phyloP scores from a whole-genome alignment of 1,284 basidiomycete genomes.

The Athelia sp. region DNA sequence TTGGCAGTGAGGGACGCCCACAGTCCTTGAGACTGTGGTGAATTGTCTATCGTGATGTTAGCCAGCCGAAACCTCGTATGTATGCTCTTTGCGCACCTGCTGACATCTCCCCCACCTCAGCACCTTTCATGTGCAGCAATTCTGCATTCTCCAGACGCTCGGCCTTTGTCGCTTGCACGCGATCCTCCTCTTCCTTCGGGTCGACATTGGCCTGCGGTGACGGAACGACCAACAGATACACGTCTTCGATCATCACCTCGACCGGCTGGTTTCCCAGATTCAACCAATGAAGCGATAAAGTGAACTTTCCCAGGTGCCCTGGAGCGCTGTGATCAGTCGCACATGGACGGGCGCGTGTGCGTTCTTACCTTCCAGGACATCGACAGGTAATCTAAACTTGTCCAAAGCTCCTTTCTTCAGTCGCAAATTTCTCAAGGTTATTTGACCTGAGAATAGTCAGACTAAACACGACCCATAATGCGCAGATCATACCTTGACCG shows the following conservation, averaged over 20 bases:
- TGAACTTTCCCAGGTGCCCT: conserved; percentile 93
- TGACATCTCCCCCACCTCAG: conserved; percentile 45
- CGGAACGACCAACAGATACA: conserved; percentile 91
- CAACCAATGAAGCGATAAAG: conserved; percentile 93
- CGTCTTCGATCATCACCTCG: conserved; percentile 89
- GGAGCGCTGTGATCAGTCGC: conserved; percentile 1
- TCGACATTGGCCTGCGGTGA: conserved; percentile 71
- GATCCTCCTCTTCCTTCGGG: conserved; percentile 80
- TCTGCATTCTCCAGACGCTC: conserved; percentile 91
- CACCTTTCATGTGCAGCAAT: conserved; percentile 71
- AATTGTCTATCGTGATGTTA: conserved; percentile 40
- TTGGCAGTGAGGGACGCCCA: conserved; percentile 85
- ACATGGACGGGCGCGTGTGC: conserved; percentile 7
- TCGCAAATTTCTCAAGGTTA: conserved; percentile 78
- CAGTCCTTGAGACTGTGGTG: conserved; percentile 77
- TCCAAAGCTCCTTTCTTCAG: conserved; percentile 95
- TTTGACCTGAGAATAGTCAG: conserved; percentile 53
- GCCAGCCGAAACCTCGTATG: conserved; percentile 4
- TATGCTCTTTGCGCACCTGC: conserved; percentile 32
- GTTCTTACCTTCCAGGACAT: conserved; percentile 84
- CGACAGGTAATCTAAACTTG: conserved; percentile 93
- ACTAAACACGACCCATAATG: neutral
- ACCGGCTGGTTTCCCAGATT: conserved; percentile 93
- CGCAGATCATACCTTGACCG: conserved; percentile 64
- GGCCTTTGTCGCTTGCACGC: conserved; percentile 83